These are phyloP conservation scores for Nannochloropsis salina DNA, from an alignment of 108 stramenopile genomes.

Conservation along the genomic window DNA sequence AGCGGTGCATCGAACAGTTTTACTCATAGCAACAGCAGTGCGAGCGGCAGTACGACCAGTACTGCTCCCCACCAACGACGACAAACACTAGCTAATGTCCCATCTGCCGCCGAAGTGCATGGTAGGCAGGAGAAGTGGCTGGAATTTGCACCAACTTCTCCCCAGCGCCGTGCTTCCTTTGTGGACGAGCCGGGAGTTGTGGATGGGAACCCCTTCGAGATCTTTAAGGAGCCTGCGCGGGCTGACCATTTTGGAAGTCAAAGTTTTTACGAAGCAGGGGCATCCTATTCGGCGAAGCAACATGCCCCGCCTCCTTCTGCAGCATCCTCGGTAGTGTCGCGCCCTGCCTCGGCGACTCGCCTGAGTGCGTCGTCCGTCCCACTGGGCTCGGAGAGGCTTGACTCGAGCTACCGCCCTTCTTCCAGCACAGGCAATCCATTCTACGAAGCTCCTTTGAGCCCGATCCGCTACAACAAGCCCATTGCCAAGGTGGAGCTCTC, in stretches of 20 bases:
- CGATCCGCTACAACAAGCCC: slow-evolving; percentile 7
- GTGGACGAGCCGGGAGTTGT: neutral
- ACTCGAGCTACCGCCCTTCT: neutral
- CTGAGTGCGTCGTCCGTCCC: neutral
- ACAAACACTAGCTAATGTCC: neutral
- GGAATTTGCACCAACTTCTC: neutral
- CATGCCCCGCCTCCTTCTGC: neutral
- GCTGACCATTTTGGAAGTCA: neutral
- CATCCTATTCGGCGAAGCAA: neutral
- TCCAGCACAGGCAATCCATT: neutral
- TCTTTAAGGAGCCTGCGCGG: slow-evolving; percentile 2
- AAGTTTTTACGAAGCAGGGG: slow-evolving; percentile 4
- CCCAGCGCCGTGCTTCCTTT: neutral
- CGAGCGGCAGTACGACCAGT: neutral
- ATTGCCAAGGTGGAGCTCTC: neutral
- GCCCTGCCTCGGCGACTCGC: neutral
- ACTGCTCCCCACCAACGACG: neutral
- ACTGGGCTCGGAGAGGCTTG: neutral
- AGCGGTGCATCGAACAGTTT: too few species aligned
- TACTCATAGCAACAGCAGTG: neutral
- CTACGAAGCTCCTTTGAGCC: neutral
- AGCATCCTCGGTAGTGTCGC: neutral
- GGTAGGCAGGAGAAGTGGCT: slow-evolving; percentile 11
- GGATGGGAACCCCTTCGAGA: neutral
- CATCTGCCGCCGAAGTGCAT: neutral